Evolutionary conservation across 805 yeast genomes (phyloP), one percentile per base, ranked within the genome.

Genomic region (Yamadazyma endophytica): DNA sequence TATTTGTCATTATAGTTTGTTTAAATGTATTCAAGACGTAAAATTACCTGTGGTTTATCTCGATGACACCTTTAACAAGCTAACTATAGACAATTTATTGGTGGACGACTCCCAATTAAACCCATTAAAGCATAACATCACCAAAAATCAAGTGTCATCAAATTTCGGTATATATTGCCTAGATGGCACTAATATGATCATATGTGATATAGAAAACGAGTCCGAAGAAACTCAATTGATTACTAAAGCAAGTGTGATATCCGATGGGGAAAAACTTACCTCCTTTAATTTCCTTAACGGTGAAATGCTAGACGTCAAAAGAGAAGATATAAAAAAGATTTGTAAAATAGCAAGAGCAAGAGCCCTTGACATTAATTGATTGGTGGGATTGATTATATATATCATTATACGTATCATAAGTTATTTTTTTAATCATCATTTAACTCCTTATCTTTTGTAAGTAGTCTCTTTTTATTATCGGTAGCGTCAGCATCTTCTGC

Each of bases 1-100:
- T 47, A 56, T 81, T 8, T 80, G 84, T 28, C 82, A 88, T 77
- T 74, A 71, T 13, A 74, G 89, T 3, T 54, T 86, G 15, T 49
- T 82, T 4, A 60, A 69, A 19, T 92, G 95, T 0, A 58, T 89
- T 33, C 51, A 67, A 32, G 64, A 70, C 32, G 71, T 79, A 3
- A 61, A 62, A 41, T 61, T 89, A 18, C 97, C 97, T 2, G 56
- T 68, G 21, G 77, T 85, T 5, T 81, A 73, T 26, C 26, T 36
- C 14, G 30, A 27, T 19, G 42, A 40, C 16, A 31, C 34, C 11
- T 35, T 35, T 19, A 30, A 22, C 13, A 30, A 25, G 14, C 16
- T 29, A 17, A 17, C 33, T 4, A 21, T 26, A 8, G 26, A 29
- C 13, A 33, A 40, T 20, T 33, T 40, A 15, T 21, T 32, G 6